Evolutionary conservation across 139 green algal species (phyloP).

Genomic region (Mychonastes homosphaera): DNA sequence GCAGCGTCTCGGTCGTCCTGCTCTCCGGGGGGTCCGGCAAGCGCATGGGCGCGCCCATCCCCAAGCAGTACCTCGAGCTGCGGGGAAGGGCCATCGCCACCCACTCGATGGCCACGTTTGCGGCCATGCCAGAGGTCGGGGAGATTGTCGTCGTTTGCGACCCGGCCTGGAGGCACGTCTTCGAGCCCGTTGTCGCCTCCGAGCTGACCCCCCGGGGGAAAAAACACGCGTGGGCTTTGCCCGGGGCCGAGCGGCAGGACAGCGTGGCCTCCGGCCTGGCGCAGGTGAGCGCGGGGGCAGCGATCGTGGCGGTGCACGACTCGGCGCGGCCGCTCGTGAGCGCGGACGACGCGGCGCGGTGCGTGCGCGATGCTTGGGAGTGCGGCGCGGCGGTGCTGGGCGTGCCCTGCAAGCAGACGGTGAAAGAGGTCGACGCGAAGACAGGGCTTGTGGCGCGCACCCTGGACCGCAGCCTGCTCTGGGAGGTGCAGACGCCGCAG

Average conservation of each 20-base stretch:
- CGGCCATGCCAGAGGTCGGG: slow-evolving; percentile 66
- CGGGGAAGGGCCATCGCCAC: slow-evolving; percentile 70
- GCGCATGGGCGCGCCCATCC: slow-evolving; percentile 88
- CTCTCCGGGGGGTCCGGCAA: slow-evolving; percentile 89
- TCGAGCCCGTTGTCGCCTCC: too few relatives aligned
- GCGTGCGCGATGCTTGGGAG: slow-evolving; percentile 11
- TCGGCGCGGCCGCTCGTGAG: slow-evolving; percentile 81
- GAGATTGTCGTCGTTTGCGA: slow-evolving; percentile 95
- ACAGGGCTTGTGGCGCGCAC: slow-evolving; percentile 76
- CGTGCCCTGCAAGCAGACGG: slow-evolving; percentile 91
- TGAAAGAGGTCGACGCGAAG: slow-evolving; percentile 78
- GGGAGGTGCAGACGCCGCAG: slow-evolving; percentile 97
- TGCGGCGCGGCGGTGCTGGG: slow-evolving; percentile 89
- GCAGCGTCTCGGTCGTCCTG: slow-evolving; percentile 72
- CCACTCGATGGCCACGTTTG: slow-evolving; percentile 76
- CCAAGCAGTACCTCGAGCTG: slow-evolving; percentile 95
- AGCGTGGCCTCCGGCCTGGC: slow-evolving; percentile 80
- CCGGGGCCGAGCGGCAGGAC: slow-evolving; percentile 90
- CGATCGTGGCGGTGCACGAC: slow-evolving; percentile 91
- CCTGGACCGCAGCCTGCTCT: slow-evolving; percentile 74
- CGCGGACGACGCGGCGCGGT: slow-evolving; percentile 37
- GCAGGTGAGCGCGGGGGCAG: slow-evolving; percentile 20
- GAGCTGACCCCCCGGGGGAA: too few relatives aligned
- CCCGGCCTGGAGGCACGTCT: slow-evolving; percentile 56
- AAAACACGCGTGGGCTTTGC: slow-evolving; percentile 69